Evolutionary conservation across 176 grass and related monocot species (phyloP).

Genomic region (Paspalum vaginatum): DNA sequence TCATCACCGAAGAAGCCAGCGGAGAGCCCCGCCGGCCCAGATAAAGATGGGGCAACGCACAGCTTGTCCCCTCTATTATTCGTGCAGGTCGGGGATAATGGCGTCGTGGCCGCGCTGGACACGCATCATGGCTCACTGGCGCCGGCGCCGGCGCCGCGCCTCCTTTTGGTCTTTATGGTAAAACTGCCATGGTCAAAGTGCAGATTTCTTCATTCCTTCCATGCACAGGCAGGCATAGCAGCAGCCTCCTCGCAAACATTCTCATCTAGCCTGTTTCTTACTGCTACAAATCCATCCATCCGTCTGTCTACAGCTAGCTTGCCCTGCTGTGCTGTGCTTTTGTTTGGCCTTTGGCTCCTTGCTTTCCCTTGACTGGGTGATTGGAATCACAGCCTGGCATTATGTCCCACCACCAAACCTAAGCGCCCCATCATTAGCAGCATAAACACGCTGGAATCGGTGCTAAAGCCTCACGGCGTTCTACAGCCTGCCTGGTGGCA

Average conservation of each 20-base stretch:
- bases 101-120: slow-evolving; percentile 48
- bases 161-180: slow-evolving; percentile 42
- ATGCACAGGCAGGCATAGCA: background rate
- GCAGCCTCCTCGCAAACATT: background rate
- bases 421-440: slow-evolving; percentile 35
- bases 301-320: slow-evolving; percentile 26
- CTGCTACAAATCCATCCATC: background rate
- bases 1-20: slow-evolving; percentile 7
- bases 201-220: background rate
- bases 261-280: background rate
- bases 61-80: slow-evolving; percentile 27
- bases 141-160: background rate
- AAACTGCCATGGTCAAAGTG: slow-evolving; percentile 33
- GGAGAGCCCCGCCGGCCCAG: background rate
- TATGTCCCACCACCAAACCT: background rate
- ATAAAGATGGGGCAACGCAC: slow-evolving; percentile 41
- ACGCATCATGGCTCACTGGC: slow-evolving; percentile 20
- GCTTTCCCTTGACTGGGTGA: slow-evolving; percentile 19
- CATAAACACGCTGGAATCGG: background rate
- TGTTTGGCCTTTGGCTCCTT: slow-evolving; percentile 23
- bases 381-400: slow-evolving; percentile 24
- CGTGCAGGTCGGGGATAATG: slow-evolving; percentile 35
- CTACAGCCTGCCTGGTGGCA: background rate
- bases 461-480: background rate
- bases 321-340: slow-evolving; percentile 17